A percentile compares a stretch with the other conserved stretches of the same genome.
Evolutionary conservation across 2,329 filamentous ascomycete genomes (phyloP).

Genomic region (Penicillium sp.): DNA sequence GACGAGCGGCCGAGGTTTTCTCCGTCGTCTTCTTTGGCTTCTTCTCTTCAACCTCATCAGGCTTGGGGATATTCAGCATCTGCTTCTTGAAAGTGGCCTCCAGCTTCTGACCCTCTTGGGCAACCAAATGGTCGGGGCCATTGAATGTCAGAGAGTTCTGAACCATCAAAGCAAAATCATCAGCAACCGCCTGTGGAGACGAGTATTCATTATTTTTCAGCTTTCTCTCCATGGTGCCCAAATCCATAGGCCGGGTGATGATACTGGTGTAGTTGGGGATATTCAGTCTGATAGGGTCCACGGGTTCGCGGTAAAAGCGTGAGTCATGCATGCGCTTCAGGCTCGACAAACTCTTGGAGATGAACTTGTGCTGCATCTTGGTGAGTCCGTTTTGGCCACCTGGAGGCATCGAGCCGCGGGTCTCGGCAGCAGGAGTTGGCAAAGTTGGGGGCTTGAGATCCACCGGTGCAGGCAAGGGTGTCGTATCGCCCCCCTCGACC

Average conservation of each 20-base stretch:
- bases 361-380: conserved; percentile 43
- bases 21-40: conserved; percentile 48
- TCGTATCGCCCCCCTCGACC: conserved; percentile 57
- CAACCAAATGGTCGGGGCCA: conserved; percentile 71
- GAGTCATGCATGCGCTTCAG: conserved; percentile 85
- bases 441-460: conserved; percentile 48
- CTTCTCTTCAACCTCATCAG: conserved; percentile 62
- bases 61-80: conserved; percentile 58
- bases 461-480: conserved; percentile 38
- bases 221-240: conserved; percentile 76
- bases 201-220: conserved; percentile 69
- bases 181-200: conserved; percentile 68
- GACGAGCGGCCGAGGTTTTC: conserved; percentile 46
- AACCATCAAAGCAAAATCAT: conserved; percentile 74
- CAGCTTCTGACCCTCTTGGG: conserved; percentile 63
- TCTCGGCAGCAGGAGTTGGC: conserved; percentile 37
- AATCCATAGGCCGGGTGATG: conserved; percentile 78
- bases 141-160: conserved; percentile 82
- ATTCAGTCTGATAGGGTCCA: conserved; percentile 69
- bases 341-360: conserved; percentile 39
- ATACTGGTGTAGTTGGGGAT: conserved; percentile 72
- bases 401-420: conserved; percentile 9
- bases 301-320: conserved; percentile 70
- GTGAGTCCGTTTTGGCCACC: conserved; percentile 33
- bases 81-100: conserved; percentile 59